Conservation (phyloP, 129 eudicot genomes). For the Flaveria trinervia region DNA sequence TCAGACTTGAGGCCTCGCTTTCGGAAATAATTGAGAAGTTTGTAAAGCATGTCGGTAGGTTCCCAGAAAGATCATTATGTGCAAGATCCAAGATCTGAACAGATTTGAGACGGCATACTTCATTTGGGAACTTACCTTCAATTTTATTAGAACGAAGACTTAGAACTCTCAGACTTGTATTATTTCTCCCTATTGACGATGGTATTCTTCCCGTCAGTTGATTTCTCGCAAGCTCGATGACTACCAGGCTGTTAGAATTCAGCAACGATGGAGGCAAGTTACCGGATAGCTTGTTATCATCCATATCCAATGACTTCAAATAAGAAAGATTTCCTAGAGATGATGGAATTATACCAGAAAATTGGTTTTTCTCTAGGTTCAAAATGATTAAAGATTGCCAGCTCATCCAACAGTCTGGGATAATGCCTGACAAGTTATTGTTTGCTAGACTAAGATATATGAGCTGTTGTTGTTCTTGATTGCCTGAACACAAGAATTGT, state of each 20-base stretch:
- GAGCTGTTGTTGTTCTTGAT: background rate
- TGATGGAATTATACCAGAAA: constrained; percentile 38
- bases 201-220: constrained; percentile 35
- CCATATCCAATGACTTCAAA: constrained; percentile 17
- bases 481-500: constrained; percentile 4
- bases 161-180: too few species aligned
- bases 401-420: constrained; percentile 24
- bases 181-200: too few species aligned
- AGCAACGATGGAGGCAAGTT: constrained; percentile 26
- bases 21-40: too few species aligned
- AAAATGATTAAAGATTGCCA: constrained; percentile 1
- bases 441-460: constrained; percentile 28
- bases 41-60: too few species aligned
- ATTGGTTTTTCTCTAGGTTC: constrained; percentile 24
- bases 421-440: constrained; percentile 12
- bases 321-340: constrained; percentile 24
- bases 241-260: constrained; percentile 12
- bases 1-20: too few species aligned
- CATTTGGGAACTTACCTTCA: too few species aligned
- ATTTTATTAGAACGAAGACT: too few species aligned
- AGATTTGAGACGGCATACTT: too few species aligned
- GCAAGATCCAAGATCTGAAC: too few species aligned
- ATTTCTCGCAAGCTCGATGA: constrained; percentile 33
- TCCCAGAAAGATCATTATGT: too few species aligned
- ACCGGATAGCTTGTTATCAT: constrained; percentile 32